Conservation (phyloP, 768 basidiomycete genomes). For the Rhodosporidiobolus odoratus region DNA sequence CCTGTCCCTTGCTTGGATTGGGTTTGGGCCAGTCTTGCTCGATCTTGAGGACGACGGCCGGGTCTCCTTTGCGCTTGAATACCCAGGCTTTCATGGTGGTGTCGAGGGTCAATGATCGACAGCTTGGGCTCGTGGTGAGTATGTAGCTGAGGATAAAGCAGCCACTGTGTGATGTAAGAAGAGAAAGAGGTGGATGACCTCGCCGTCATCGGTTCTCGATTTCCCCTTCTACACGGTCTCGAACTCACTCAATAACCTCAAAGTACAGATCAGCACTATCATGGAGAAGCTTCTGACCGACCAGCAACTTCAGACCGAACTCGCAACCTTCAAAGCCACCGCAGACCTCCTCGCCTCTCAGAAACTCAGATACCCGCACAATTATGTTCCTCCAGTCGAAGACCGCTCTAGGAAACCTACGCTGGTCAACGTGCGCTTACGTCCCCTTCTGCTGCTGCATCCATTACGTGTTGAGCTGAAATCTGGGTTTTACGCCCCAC, state of each 20-base stretch:
- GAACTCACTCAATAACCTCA: not conserved
- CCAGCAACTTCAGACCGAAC: constrained; percentile 43
- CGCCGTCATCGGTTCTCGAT: not conserved
- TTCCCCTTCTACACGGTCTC: not conserved
- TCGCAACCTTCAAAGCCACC: constrained; percentile 46
- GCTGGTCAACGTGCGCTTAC: constrained; percentile 41
- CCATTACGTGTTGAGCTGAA: too few species aligned
- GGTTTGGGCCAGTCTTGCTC: constrained; percentile 45
- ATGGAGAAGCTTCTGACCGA: constrained; percentile 44
- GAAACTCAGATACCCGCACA: constrained; percentile 44
- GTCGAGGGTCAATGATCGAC: too few species aligned
- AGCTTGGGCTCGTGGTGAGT: too few species aligned
- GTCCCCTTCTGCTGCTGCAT: not conserved
- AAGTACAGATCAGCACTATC: not conserved
- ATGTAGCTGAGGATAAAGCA: too few species aligned
- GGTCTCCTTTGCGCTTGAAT: constrained; percentile 42
- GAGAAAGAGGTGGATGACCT: too few species aligned
- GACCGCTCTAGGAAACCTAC: constrained; percentile 45
- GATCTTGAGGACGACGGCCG: constrained; percentile 45
- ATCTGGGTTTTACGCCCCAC: not conserved
- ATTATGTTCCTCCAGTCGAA: constrained; percentile 44
- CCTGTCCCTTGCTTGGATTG: constrained; percentile 49
- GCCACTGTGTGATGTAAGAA: too few species aligned
- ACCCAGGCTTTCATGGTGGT: constrained; percentile 41
- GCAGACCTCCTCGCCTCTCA: constrained; percentile 44